phyloP scores from a whole-genome alignment of 1,139 yeast genomes.

The Geotrichum carabidarum region DNA sequence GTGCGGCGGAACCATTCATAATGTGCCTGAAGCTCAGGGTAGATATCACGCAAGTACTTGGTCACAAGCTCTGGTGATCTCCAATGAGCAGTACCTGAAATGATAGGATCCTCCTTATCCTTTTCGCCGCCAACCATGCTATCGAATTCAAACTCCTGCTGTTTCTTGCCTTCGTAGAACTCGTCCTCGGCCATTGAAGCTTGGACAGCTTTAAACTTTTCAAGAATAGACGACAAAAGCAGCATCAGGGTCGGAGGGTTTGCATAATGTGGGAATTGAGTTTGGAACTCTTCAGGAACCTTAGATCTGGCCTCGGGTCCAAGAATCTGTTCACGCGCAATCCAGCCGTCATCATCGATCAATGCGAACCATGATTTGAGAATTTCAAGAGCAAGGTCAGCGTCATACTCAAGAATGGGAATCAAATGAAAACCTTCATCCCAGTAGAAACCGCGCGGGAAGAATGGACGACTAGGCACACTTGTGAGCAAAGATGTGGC shows the following conservation, averaged over 20 bases:
- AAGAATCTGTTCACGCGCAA: constrained; percentile 89
- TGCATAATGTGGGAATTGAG: constrained; percentile 85
- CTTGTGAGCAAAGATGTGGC: constrained; percentile 62
- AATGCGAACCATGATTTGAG: constrained; percentile 81
- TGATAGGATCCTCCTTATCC: constrained; percentile 4
- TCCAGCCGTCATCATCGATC: constrained; percentile 92
- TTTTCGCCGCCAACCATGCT: not conserved
- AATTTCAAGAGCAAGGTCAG: constrained; percentile 76
- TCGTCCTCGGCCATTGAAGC: constrained; percentile 8
- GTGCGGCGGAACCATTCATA: constrained; percentile 81
- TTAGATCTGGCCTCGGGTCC: constrained; percentile 87
- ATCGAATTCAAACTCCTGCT: constrained; percentile 13
- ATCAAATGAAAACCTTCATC: constrained; percentile 95
- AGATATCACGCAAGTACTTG: constrained; percentile 58
- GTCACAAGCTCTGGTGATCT: constrained; percentile 58
- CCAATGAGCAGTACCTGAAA: constrained; percentile 47
- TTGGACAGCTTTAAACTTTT: constrained; percentile 38
- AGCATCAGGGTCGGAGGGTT: constrained; percentile 93
- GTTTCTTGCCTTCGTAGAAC: constrained; percentile 10
- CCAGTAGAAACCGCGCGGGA: constrained; percentile 97
- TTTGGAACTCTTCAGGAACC: constrained; percentile 81
- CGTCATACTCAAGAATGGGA: constrained; percentile 76
- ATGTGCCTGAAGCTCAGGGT: constrained; percentile 72
- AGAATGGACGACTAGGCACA: constrained; percentile 89
- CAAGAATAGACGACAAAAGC: constrained; percentile 64